Evolutionary conservation across 2,329 filamentous ascomycete genomes (phyloP).

Genomic region (Cladophialophora exuberans): DNA sequence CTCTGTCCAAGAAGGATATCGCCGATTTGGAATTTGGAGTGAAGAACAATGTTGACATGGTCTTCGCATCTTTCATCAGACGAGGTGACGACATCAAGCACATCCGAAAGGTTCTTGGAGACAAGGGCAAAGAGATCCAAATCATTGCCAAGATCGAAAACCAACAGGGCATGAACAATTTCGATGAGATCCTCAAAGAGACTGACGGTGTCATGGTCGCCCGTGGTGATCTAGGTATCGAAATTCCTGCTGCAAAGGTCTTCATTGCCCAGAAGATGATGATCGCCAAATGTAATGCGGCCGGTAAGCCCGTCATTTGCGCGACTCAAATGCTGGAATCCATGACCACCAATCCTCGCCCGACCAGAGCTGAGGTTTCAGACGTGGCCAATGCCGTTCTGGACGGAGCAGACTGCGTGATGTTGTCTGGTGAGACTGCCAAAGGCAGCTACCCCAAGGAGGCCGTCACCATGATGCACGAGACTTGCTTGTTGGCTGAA

Average conservation of each 20-base stretch:
- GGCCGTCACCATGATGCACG: conserved; percentile 96
- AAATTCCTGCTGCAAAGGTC: conserved; percentile 97
- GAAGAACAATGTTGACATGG: conserved; percentile 98
- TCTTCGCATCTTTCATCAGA: conserved; percentile 98
- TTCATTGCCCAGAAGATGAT: conserved; percentile 99
- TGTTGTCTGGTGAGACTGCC: conserved; percentile 98
- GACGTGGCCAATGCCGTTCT: conserved; percentile 98
- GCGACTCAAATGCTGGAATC: conserved; percentile 99
- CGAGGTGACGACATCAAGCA: conserved; percentile 88
- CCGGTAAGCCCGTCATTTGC: conserved; percentile 98
- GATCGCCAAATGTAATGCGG: conserved; percentile 99
- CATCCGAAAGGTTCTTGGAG: conserved; percentile 88
- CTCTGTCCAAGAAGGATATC: conserved; percentile 98
- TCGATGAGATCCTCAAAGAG: conserved; percentile 91
- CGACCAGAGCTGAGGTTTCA: conserved; percentile 96
- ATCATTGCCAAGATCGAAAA: conserved; percentile 99
- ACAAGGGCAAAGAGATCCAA: conserved; percentile 93
- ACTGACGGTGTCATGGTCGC: conserved; percentile 99
- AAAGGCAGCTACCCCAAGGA: conserved; percentile 94
- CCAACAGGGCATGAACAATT: conserved; percentile 99
- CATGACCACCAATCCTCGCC: conserved; percentile 99
- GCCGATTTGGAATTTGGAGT: conserved; percentile 91
- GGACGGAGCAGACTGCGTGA: conserved; percentile 98
- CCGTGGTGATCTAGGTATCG: conserved; percentile 96
- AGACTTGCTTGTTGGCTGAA: conserved; percentile 94